These are phyloP conservation scores for Penicillium silybi DNA, from an alignment of 495 filamentous ascomycete genomes.

Conservation along the genomic window DNA sequence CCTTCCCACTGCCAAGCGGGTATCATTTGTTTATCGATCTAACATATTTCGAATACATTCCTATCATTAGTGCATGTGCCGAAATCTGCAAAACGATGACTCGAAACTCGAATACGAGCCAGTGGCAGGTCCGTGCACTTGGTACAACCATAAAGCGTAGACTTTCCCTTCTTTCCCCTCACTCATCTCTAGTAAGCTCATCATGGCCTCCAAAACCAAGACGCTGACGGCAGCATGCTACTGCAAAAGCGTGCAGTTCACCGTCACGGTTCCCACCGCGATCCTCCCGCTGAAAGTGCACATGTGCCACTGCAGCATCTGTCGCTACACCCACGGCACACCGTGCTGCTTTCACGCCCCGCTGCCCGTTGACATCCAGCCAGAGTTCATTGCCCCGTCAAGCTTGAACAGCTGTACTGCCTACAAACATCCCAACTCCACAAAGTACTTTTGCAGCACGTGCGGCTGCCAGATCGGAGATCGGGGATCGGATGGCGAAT, in stretches of 20 bases:
- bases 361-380: slow-evolving; percentile 36
- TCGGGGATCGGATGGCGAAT: slow-evolving; percentile 3
- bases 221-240: slow-evolving; percentile 45
- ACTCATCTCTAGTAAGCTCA: neutral
- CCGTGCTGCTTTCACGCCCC: slow-evolving; percentile 49
- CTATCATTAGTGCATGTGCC: too few species aligned
- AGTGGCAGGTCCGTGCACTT: neutral
- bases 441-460: slow-evolving; percentile 40
- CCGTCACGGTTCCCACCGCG: slow-evolving; percentile 19
- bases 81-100: too few species aligned
- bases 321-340: slow-evolving; percentile 56
- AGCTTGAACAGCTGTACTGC: slow-evolving; percentile 18
- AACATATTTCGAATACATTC: too few species aligned
- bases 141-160: too few species aligned
- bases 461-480: slow-evolving; percentile 43
- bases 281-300: slow-evolving; percentile 29
- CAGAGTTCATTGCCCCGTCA: slow-evolving; percentile 29
- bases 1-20: too few species aligned
- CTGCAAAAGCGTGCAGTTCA: slow-evolving; percentile 43
- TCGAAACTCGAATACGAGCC: too few species aligned
- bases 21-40: too few species aligned
- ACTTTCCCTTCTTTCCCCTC: too few species aligned
- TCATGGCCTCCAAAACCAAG: slow-evolving; percentile 3
- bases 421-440: slow-evolving; percentile 30
- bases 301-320: slow-evolving; percentile 62